Conservation (phyloP, 1,284 basidiomycete species). For the Anthracocystis walkeri region DNA sequence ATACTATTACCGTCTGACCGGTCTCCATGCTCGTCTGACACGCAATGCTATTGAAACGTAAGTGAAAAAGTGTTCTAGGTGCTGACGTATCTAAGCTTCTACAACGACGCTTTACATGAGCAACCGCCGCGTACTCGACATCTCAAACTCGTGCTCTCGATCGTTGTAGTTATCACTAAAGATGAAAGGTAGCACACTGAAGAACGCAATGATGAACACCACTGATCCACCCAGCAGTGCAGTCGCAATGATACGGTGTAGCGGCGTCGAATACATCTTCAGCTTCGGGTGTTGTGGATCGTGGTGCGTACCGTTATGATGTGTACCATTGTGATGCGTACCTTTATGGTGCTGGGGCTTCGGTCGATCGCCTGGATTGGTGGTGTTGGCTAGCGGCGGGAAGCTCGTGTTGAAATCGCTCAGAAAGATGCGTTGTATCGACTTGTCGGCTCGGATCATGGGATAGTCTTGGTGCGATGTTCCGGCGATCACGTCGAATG, state of each 20-base stretch:
- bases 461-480: conserved; percentile 66
- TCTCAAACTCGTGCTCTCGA: conserved; percentile 24
- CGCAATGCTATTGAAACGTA: not conserved
- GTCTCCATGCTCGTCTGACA: not conserved
- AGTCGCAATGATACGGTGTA: conserved; percentile 41
- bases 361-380: conserved; percentile 52
- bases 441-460: conserved; percentile 60
- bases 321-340: not conserved
- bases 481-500: conserved; percentile 58
- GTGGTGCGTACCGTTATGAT: conserved; percentile 12
- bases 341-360: conserved; percentile 14
- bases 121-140: conserved; percentile 29
- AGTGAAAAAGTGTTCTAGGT: not conserved
- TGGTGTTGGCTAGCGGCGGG: conserved; percentile 35
- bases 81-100: not conserved
- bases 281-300: conserved; percentile 20
- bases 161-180: conserved; percentile 39
- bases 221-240: conserved; percentile 47
- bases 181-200: conserved; percentile 35
- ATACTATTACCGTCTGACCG: not conserved
- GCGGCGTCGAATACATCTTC: conserved; percentile 53
- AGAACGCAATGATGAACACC: conserved; percentile 32
- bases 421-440: conserved; percentile 55
- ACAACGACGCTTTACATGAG: conserved; percentile 10
- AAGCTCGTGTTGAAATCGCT: conserved; percentile 48